Percentiles rank a stretch among this genome's conserved stretches.
phyloP scores from a whole-genome alignment of 2,329 filamentous ascomycete species.

The Penicillium brevicompactum region DNA sequence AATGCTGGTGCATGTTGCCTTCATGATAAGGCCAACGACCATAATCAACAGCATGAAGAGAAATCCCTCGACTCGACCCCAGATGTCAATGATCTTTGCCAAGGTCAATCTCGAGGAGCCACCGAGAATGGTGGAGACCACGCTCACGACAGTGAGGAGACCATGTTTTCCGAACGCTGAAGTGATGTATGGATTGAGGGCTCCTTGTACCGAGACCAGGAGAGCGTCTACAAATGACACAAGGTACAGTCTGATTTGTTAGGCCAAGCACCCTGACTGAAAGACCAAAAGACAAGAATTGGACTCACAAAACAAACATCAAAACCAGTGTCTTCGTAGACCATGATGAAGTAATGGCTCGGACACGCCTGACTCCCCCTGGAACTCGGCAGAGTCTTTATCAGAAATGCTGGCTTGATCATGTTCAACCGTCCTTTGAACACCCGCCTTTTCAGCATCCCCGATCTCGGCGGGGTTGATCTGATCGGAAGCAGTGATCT shows the following conservation, averaged over 20 bases:
- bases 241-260: constrained; percentile 5
- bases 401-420: not conserved
- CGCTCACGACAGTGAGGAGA: constrained; percentile 9
- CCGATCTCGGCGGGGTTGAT: not conserved
- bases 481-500: not conserved
- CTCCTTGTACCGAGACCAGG: constrained; percentile 1
- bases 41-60: constrained; percentile 8
- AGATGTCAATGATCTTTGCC: constrained; percentile 12
- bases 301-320: constrained; percentile 10
- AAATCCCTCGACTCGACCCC: constrained; percentile 12
- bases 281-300: not conserved
- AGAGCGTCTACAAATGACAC: constrained; percentile 11
- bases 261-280: not conserved
- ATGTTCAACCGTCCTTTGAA: not conserved
- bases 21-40: constrained; percentile 10
- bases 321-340: constrained; percentile 6
- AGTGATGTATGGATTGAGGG: constrained; percentile 9
- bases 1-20: constrained; percentile 10
- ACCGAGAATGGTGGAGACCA: constrained; percentile 12
- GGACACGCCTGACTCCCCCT: constrained; percentile 10
- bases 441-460: not conserved
- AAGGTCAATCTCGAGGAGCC: constrained; percentile 10
- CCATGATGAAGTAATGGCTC: constrained; percentile 10
- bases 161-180: constrained; percentile 8
- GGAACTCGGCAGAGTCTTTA: constrained; percentile 2